phyloP scores from a whole-genome alignment of 768 basidiomycete species.

The Mycena sanguinolenta region DNA sequence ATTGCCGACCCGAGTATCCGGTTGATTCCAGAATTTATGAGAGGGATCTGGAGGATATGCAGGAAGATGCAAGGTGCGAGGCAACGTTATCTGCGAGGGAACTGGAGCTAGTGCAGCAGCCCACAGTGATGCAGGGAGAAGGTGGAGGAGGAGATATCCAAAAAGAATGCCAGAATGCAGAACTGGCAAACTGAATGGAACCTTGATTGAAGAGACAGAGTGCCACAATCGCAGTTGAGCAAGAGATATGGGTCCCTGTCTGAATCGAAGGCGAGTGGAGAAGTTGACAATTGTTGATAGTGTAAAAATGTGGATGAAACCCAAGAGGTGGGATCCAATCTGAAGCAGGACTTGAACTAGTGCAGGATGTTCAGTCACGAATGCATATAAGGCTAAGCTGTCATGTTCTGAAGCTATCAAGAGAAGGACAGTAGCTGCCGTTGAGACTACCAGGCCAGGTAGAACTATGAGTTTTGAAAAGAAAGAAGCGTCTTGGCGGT shows the following conservation, averaged over 20 bases:
- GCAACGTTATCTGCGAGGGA: neutral
- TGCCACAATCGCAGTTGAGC: too few relatives aligned
- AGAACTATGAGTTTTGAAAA: conserved; percentile 3
- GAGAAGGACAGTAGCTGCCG: neutral
- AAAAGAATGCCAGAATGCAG: neutral
- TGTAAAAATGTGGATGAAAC: conserved; percentile 4
- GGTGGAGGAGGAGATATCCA: conserved; percentile 6
- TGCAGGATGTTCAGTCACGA: neutral
- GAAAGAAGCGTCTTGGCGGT: too few relatives aligned
- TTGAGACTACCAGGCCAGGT: neutral
- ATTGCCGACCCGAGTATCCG: too few relatives aligned
- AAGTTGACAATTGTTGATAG: conserved; percentile 6
- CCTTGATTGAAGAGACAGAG: too few relatives aligned
- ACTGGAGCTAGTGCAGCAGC: conserved; percentile 2
- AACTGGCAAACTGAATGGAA: neutral
- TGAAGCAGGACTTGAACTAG: neutral
- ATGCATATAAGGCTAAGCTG: conserved; percentile 1
- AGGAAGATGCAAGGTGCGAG: too few relatives aligned
- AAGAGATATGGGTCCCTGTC: neutral
- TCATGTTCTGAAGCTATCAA: neutral
- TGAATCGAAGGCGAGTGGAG: neutral
- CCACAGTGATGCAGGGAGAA: conserved; percentile 15
- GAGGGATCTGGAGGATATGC: too few relatives aligned
- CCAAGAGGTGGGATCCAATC: neutral
- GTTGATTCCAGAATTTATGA: too few relatives aligned